These are phyloP conservation scores for Corymbia citriodora DNA, from an alignment of 441 rosid species.

Conservation along the genomic window DNA sequence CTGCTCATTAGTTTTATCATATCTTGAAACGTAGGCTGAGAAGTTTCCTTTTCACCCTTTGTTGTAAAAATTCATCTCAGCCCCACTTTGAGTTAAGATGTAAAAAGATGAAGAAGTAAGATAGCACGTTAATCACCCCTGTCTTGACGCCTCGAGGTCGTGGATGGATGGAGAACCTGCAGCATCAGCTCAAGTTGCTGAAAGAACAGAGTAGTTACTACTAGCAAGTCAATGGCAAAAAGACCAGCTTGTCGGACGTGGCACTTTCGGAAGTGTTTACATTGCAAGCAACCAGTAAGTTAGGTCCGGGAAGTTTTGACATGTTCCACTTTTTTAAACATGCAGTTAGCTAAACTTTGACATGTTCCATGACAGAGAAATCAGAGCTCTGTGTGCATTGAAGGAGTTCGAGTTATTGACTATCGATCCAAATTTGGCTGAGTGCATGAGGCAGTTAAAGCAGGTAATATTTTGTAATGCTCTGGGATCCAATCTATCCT, in stretches of 20 bases:
- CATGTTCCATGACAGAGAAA: slow-evolving; percentile 42
- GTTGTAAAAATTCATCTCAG: too few species aligned
- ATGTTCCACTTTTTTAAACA: background rate
- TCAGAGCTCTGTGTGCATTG: slow-evolving; percentile 85
- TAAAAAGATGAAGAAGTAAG: background rate
- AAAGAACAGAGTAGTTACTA: slow-evolving; percentile 36
- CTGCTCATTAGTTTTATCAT: too few species aligned
- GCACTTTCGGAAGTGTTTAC: slow-evolving; percentile 86
- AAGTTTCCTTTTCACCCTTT: too few species aligned
- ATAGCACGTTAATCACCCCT: background rate
- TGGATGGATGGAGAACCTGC: slow-evolving; percentile 26
- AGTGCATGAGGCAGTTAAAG: slow-evolving; percentile 73
- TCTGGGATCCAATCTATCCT: background rate
- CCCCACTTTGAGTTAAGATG: too few species aligned
- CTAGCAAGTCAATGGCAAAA: slow-evolving; percentile 70
- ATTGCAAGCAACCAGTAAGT: slow-evolving; percentile 75
- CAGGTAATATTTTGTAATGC: slow-evolving; percentile 34
- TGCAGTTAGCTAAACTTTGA: background rate
- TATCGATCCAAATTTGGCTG: slow-evolving; percentile 83
- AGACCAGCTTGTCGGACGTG: slow-evolving; percentile 89
- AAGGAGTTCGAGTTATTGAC: slow-evolving; percentile 82
- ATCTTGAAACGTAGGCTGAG: too few species aligned
- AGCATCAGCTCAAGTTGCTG: slow-evolving; percentile 25
- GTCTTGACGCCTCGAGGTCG: slow-evolving; percentile 10
- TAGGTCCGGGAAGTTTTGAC: background rate